Percentiles rank a stretch among this genome's conserved stretches.
phyloP scores from a whole-genome alignment of 805 yeast genomes.

The Ogataea nonfermentans region DNA sequence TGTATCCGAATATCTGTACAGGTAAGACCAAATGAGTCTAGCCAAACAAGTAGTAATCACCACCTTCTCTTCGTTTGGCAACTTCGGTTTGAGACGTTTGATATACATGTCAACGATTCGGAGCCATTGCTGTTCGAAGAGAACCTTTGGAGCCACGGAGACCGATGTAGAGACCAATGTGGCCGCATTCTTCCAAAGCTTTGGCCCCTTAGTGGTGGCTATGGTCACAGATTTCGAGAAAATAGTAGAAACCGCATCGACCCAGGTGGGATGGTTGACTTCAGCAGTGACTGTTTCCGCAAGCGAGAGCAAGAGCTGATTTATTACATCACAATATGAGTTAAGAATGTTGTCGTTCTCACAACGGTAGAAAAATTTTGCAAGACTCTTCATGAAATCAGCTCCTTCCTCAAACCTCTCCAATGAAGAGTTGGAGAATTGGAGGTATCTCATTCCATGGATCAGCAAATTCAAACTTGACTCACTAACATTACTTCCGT shows the following conservation, averaged over 20 bases:
- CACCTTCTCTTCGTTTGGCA: constrained; percentile 45
- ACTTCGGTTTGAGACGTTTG: constrained; percentile 64
- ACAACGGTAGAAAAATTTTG: constrained; percentile 73
- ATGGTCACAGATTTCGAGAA: constrained; percentile 47
- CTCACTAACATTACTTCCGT: constrained; percentile 28
- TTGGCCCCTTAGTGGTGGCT: constrained; percentile 41
- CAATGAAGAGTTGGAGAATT: constrained; percentile 77
- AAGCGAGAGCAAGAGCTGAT: constrained; percentile 71
- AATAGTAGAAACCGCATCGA: constrained; percentile 67
- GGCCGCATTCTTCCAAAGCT: constrained; percentile 66
- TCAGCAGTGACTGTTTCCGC: constrained; percentile 90
- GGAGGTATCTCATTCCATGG: constrained; percentile 87
- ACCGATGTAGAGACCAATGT: constrained; percentile 69
- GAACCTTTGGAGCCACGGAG: constrained; percentile 75
- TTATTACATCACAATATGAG: constrained; percentile 84
- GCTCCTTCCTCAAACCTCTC: constrained; percentile 93
- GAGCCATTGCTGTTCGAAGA: constrained; percentile 74
- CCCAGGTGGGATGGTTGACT: constrained; percentile 95
- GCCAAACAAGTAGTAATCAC: constrained; percentile 64
- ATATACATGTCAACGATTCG: constrained; percentile 59
- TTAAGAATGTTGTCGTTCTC: constrained; percentile 61
- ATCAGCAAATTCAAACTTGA: constrained; percentile 71
- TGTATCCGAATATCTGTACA: constrained; percentile 84
- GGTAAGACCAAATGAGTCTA: constrained; percentile 84
- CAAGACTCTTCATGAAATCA: constrained; percentile 79